These are phyloP conservation scores for Cicer cuneatum DNA, from an alignment of 306 rosid genomes.

Conservation along the genomic window DNA sequence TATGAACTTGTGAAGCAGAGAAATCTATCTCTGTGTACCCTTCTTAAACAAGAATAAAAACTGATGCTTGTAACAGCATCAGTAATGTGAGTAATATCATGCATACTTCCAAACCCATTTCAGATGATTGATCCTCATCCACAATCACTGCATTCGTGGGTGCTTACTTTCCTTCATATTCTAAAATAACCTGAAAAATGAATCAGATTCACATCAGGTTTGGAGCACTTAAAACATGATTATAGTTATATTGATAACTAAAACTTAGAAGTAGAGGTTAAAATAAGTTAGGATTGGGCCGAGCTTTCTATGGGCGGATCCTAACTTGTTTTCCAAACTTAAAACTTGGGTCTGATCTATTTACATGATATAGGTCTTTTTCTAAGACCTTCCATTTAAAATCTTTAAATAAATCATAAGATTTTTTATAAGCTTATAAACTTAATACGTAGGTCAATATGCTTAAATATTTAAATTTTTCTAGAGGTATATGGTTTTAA, in stretches of 20 bases:
- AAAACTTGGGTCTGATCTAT: neutral
- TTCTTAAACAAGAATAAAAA: constrained; percentile 37
- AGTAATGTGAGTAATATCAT: constrained; percentile 23
- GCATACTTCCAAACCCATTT: constrained; percentile 20
- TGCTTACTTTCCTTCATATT: constrained; percentile 30
- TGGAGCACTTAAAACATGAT: constrained; percentile 1
- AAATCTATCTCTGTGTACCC: neutral
- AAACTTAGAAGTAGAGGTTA: constrained; percentile 5
- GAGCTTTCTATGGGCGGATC: neutral
- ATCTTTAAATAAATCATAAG: neutral
- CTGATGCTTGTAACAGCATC: constrained; percentile 16
- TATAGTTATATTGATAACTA: constrained; percentile 14
- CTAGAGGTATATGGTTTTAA: neutral
- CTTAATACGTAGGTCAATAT: neutral
- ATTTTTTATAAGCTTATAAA: neutral
- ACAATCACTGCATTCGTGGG: constrained; percentile 29
- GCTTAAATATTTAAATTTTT: neutral
- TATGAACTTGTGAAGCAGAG: constrained; percentile 26
- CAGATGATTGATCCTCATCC: constrained; percentile 40
- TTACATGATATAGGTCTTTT: neutral
- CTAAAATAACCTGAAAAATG: constrained; percentile 51
- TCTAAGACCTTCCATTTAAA: neutral
- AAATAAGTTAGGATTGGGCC: neutral
- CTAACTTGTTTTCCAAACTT: neutral
- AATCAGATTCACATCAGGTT: constrained; percentile 38